A percentile compares a stretch with the other conserved stretches of the same genome.
phyloP scores from a whole-genome alignment of 192 early-diverging fungal genomes.

The Piromyces sp. region DNA sequence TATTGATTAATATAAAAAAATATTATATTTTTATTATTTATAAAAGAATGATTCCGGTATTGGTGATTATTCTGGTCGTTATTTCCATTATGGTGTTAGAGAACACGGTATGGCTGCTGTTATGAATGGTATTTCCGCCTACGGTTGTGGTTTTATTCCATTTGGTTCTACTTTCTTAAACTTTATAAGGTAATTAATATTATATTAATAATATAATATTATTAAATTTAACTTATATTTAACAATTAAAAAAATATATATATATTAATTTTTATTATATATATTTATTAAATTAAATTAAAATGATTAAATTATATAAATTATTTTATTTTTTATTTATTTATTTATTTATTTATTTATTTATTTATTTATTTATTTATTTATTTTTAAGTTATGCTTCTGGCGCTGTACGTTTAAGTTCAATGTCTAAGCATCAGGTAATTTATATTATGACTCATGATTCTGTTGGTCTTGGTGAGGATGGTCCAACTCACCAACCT shows the following conservation, averaged over 20 bases:
- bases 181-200: conserved; percentile 42
- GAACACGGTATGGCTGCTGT: conserved; percentile 93
- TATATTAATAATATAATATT: too few species aligned
- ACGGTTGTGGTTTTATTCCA: conserved; percentile 62
- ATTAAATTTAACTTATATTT: too few species aligned
- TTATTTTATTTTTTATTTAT: too few species aligned
- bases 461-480: conserved; percentile 94
- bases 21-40: too few species aligned
- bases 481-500: conserved; percentile 97
- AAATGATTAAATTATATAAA: too few species aligned
- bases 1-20: too few species aligned
- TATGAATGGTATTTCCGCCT: conserved; percentile 77
- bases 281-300: too few species aligned
- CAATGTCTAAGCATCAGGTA: conserved; percentile 74
- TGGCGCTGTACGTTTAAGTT: conserved; percentile 74
- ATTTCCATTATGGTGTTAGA: conserved; percentile 88
- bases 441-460: conserved; percentile 99
- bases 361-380: too few species aligned
- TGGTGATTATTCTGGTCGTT: conserved; percentile 72
- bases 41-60: conserved; percentile 32
- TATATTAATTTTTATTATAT: too few species aligned
- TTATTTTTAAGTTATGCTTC: conserved; percentile 48
- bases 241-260: too few species aligned
- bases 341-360: too few species aligned
- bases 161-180: conserved; percentile 73